Base-by-base conservation (phyloP, 1,284 basidiomycete genomes). In the Exobasidium cylindrosporum region DNA sequence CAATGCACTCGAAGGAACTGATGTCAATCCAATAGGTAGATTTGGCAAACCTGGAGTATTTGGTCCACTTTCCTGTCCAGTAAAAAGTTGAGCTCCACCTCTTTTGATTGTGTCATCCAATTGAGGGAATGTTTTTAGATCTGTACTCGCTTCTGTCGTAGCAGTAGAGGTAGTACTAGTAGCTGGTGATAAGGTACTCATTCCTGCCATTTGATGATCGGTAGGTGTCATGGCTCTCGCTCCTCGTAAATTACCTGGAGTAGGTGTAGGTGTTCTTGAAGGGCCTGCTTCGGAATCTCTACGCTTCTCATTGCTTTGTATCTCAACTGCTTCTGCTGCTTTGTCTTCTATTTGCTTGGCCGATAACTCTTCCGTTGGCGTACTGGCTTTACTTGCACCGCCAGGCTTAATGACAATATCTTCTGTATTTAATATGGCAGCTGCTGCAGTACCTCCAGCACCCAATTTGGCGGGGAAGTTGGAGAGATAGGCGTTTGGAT, bases 361-460 rank as follows among this genome's bases (percentile, higher is more conserved):
- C 35, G 35, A 10, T 17, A 40, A 40, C 17, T 40, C 35, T 40
- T 40, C 35, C 21, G 26, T 44, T 2, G 72, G 72, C 14, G 70
- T 71, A 64, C 66, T 71, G 13, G 65, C 69, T 40, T 70, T 70
- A 59, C 72, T 73, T 26, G 72, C 72, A 21, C 61, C 57, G 0
- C 72, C 72, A 1, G 72, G 72, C 31, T 52, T 55, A 17, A 74
- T 69, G 44, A 74, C 56, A 11, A 74, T 62, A 32, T 75, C 74
- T 50, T 72, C 73, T 2, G 68, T 67, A 57, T 65, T 69, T 45
- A 69, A 57, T 4, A 70, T 69, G 0, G 71, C 71, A 17, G 61
- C 69, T 5, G 67, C 67, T 13, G 72, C 67, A 13, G 32, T 44
- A 2, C 40, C 57, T 30, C 53, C 53, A 21, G 46, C 31, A 10